Conservation (phyloP, 306 rosid species). For the Elaeagnus macrophylla region DNA sequence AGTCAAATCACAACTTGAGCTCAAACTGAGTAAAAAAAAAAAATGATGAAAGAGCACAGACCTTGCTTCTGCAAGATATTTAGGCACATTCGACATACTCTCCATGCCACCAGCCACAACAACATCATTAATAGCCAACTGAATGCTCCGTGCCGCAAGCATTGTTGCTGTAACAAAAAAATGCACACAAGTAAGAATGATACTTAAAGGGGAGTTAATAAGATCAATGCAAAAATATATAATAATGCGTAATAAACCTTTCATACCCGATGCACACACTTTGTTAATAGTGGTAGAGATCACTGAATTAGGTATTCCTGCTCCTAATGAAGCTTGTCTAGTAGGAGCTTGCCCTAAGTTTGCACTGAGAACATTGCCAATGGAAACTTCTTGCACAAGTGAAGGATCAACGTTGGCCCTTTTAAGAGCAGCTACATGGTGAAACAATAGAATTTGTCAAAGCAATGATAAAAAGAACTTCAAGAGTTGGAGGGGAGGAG, state of each 20-base stretch:
- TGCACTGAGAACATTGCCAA: conserved; percentile 95
- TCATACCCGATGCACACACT: conserved; percentile 99
- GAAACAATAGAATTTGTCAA: neutral
- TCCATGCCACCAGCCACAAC: conserved; percentile 99
- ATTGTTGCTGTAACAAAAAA: conserved; percentile 56
- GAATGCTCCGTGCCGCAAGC: conserved; percentile 98
- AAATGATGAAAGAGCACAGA: conserved; percentile 24
- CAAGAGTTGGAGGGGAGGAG: conserved; percentile 12
- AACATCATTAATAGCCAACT: conserved; percentile 81
- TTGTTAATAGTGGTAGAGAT: conserved; percentile 83
- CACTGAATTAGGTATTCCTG: conserved; percentile 83
- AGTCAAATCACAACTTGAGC: conserved; percentile 16
- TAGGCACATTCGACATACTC: conserved; percentile 92
- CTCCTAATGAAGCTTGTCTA: conserved; percentile 95
- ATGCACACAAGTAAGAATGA: neutral
- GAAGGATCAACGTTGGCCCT: conserved; percentile 85
- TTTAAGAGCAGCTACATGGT: conserved; percentile 72
- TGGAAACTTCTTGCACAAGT: conserved; percentile 80
- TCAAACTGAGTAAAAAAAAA: conserved; percentile 2
- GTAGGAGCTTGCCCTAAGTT: conserved; percentile 99
- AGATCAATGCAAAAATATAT: conserved; percentile 1
- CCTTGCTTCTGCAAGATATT: conserved; percentile 97
- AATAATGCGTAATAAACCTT: conserved; percentile 62
- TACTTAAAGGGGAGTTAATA: neutral
- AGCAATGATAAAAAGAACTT: neutral